Percentiles rank a stretch among this genome's conserved stretches.
phyloP scores from a whole-genome alignment of 2,329 filamentous ascomycete species.

The Claviceps sp. region DNA sequence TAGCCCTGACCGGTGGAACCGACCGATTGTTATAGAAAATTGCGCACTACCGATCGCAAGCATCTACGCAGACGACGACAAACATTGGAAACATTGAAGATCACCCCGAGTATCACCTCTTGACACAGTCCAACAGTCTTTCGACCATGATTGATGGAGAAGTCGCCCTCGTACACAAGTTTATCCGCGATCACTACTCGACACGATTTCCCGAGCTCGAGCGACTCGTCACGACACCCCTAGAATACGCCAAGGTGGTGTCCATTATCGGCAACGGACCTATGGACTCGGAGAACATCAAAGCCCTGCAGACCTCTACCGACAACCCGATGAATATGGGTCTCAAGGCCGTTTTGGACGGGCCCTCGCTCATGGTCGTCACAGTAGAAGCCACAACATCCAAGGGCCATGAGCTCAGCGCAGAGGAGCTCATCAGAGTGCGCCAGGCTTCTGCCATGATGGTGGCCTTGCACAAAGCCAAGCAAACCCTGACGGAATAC shows the following conservation, averaged over 20 bases:
- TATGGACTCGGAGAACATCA: constrained; percentile 69
- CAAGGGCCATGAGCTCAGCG: constrained; percentile 62
- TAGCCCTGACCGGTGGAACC: constrained; percentile 55
- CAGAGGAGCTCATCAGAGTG: constrained; percentile 62
- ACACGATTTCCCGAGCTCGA: constrained; percentile 88
- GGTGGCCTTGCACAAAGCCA: constrained; percentile 75
- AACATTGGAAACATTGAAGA: constrained; percentile 78
- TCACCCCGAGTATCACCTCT: constrained; percentile 78
- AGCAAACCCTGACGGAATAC: constrained; percentile 77
- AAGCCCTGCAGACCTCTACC: constrained; percentile 58
- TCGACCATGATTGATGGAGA: constrained; percentile 91
- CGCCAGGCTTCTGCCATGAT: constrained; percentile 75
- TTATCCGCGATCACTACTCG: constrained; percentile 91
- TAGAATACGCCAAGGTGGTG: constrained; percentile 92
- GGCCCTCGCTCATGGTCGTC: constrained; percentile 87
- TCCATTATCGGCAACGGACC: constrained; percentile 87
- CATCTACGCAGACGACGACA: constrained; percentile 48
- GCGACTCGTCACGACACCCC: constrained; percentile 72
- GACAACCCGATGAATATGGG: constrained; percentile 67
- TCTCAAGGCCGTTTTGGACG: constrained; percentile 71
- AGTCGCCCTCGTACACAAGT: constrained; percentile 88
- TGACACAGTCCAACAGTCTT: constrained; percentile 78
- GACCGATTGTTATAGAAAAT: constrained; percentile 54
- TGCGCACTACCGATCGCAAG: constrained; percentile 56
- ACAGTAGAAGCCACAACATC: constrained; percentile 89